phyloP scores from a whole-genome alignment of 495 filamentous ascomycete species.

The Cladorrhinum samala region DNA sequence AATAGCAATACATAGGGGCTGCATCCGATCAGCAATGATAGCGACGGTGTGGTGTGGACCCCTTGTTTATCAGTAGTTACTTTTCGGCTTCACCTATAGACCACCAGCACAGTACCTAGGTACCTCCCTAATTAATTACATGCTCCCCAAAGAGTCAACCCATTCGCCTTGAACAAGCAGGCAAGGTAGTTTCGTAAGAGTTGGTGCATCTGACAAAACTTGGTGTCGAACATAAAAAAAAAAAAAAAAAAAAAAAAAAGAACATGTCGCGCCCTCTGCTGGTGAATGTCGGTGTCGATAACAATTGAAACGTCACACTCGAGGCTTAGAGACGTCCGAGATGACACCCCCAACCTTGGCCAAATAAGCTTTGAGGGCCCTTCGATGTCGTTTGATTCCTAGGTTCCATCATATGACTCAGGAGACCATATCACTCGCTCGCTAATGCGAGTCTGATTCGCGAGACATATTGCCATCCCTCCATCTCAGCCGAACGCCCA shows the following conservation, averaged over 20 bases:
- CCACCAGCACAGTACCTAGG: too few relatives aligned
- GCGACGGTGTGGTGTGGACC: too few relatives aligned
- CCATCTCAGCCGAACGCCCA: not conserved
- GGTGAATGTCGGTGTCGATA: not conserved
- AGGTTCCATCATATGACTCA: conserved; percentile 11
- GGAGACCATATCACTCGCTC: conserved; percentile 6
- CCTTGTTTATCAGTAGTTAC: too few relatives aligned
- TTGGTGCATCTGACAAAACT: too few relatives aligned
- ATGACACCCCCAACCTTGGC: not conserved
- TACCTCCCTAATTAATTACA: too few relatives aligned
- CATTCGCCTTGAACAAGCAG: too few relatives aligned
- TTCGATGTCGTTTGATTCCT: not conserved
- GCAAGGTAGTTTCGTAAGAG: too few relatives aligned
- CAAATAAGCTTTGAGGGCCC: not conserved
- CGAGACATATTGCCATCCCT: conserved; percentile 6
- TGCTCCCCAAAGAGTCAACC: too few relatives aligned
- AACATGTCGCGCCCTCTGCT: not conserved
- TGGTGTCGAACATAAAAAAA: not conserved
- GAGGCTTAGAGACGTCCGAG: too few relatives aligned
- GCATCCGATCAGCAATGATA: too few relatives aligned
- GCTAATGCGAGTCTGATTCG: conserved; percentile 8
- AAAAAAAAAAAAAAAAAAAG: not conserved
- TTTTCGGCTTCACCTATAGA: too few relatives aligned
- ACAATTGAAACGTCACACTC: not conserved
- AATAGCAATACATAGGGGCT: too few relatives aligned